A percentile compares a stretch with the other conserved stretches of the same genome.
These are phyloP conservation scores for Rubia balearica DNA, from an alignment of 305 asterid genomes.

Conservation along the genomic window DNA sequence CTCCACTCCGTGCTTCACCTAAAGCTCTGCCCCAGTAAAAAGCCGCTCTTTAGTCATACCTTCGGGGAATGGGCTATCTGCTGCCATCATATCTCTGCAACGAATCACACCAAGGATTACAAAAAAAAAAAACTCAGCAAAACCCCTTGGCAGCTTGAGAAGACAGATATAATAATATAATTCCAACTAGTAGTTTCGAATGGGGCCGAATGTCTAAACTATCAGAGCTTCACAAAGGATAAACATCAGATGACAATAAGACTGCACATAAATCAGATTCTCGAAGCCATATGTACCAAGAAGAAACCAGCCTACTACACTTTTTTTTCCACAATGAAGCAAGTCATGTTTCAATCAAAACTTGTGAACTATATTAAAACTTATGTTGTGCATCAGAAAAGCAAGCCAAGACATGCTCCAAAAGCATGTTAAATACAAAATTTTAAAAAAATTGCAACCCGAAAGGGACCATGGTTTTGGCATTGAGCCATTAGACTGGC, in stretches of 20 bases:
- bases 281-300: conserved; percentile 65
- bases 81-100: conserved; percentile 41
- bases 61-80: conserved; percentile 34
- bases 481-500: conserved; percentile 31
- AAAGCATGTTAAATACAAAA: no score
- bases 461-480: neutral
- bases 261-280: conserved; percentile 58
- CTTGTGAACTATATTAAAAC: no score
- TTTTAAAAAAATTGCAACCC: neutral
- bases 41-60: conserved; percentile 41
- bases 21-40: no score
- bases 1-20: no score
- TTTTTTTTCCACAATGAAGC: no score
- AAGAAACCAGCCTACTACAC: conserved; percentile 62
- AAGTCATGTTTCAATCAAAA: no score
- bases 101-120: neutral
- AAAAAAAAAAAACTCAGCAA: neutral
- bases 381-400: no score
- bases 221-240: neutral
- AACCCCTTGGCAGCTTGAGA: no score
- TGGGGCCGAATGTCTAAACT: neutral
- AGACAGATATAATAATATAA: neutral
- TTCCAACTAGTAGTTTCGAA: neutral
- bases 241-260: conserved; percentile 8
- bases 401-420: no score